Base-by-base conservation (phyloP, 2,329 filamentous ascomycete genomes). In the Rutstroemia sp. region DNA sequence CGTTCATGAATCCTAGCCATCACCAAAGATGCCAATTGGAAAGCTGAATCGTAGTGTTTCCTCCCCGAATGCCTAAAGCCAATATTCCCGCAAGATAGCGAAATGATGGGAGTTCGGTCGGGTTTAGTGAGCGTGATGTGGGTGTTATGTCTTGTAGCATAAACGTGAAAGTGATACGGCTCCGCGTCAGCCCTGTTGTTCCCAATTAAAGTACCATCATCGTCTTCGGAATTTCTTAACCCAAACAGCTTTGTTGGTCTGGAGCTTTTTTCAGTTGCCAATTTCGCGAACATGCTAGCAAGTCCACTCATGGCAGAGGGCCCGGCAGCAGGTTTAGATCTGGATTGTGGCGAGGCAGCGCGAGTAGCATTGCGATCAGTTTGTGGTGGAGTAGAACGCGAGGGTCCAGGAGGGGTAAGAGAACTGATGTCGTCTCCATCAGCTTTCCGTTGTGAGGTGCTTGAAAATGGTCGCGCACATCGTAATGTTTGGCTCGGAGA, bases 121-220 rank as follows among this genome's bases (percentile, higher is more conserved):
- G 94, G 92, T 67, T 86, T 85, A 21, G 91, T 90, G 63, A 96
- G 82, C 1, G 92, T 96, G 67, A 99, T 81, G 73, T 97, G 90
- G 19, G 90, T 94, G 76, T 99, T 99, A 81, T 96, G 94, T 75
- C 90, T 95, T 71, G 88, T 86, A 27, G 87, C 76, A 74, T 84
- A 92, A 71, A 99, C 78, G 75, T 96, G 90, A 62, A 99, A 80
- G 71, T 95, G 90, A 75, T 90, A 90, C 2, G 88, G 86, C 68
- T 87, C 81, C 39, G 71, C 63, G 51, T 75, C 68, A 46, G 77
- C 73, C 2, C 57, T 61, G 4, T 63, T n/a, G 4, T 55, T 56
- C 9, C 18, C 61, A 39, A 66, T 47, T 34, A 65, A 54, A 12
- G 66, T 52, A 65, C 67, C 61, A 52, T 55, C 50, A 34, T 34